Conservation (phyloP, 768 basidiomycete genomes). For the Mycena amicta region DNA sequence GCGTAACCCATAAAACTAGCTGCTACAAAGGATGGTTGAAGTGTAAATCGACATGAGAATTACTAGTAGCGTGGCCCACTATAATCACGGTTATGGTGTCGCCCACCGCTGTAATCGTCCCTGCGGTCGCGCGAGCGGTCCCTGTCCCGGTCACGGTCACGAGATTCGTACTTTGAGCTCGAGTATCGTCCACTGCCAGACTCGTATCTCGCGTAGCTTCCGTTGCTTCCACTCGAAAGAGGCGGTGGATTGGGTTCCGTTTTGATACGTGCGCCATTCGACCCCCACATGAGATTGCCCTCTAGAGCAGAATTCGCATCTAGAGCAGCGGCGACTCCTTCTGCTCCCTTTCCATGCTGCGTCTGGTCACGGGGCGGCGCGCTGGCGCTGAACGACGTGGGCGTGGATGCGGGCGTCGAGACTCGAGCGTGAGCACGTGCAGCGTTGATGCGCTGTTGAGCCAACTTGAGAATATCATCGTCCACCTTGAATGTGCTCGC, state of each 20-base stretch:
- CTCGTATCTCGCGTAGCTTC: neutral
- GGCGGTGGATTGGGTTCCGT: neutral
- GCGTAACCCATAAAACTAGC: too few relatives aligned
- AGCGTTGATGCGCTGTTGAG: slow-evolving; percentile 7
- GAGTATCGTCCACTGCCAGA: neutral
- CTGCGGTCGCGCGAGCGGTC: neutral
- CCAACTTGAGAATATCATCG: neutral
- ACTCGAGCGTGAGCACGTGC: neutral
- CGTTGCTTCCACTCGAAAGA: neutral
- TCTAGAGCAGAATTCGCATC: neutral
- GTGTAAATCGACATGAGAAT: neutral
- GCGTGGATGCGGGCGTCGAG: neutral
- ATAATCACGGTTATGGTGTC: neutral
- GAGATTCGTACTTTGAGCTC: neutral
- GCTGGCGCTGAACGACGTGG: neutral
- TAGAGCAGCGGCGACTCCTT: neutral
- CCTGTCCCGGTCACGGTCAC: neutral
- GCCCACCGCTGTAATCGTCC: neutral
- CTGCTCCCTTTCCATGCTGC: neutral
- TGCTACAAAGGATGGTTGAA: neutral
- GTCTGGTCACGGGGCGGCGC: neutral
- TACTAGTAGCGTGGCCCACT: neutral
- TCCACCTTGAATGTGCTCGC: neutral
- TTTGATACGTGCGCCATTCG: neutral
- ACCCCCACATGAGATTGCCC: neutral